Evolutionary conservation across 352 stramenopile genomes (phyloP), one percentile per base, ranked within the genome.

Genomic region (Phytophthora colocasiae): DNA sequence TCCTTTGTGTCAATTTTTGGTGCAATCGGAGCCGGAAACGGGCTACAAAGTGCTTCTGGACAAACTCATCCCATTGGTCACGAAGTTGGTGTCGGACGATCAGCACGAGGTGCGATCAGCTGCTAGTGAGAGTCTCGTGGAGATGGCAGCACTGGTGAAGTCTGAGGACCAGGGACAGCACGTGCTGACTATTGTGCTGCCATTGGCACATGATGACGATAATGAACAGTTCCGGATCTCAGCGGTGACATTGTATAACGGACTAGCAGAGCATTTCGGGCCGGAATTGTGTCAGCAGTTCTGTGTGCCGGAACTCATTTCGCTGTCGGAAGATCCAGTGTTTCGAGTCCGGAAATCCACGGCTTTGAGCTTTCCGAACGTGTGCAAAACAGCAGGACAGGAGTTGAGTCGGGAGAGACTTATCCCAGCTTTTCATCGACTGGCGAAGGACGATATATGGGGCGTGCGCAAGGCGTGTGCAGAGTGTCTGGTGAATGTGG

Each of bases 361-460:
- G 11, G 95, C 92, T 1, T 85, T 98, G 63, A 97, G 92, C 60
- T 90, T 98, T 58, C 80, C 91, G 2, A 93, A 95, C 17, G 84
- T 98, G 6, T 90, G 96, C 59, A 91, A 87, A 43, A 95, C 87
- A 26, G 91, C 89, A 5, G 86, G 85, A 5, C 70, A 72, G 14
- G 77, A 89, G 34, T 60, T 96, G 19, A 96, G 90, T 39, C 82
- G 85, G 39, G 88, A 97, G 43, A 80, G 91, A 14, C 73, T 98
- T 7, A 63, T 99, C 14, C 95, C 96, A 4, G 87, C 91, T 1
- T 98, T 98, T 78, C 79, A 95, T 51, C 62, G 79, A 39, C 83
- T 98, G 1, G 90, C 88, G n/a, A 88, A 87, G 15, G 96, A 99
- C 72, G 93, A 98, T 64, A 97, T 98, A 49, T 98, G 95, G 77